phyloP scores from a whole-genome alignment of 345 rosid species.

The Gynandropsis gynandra region DNA sequence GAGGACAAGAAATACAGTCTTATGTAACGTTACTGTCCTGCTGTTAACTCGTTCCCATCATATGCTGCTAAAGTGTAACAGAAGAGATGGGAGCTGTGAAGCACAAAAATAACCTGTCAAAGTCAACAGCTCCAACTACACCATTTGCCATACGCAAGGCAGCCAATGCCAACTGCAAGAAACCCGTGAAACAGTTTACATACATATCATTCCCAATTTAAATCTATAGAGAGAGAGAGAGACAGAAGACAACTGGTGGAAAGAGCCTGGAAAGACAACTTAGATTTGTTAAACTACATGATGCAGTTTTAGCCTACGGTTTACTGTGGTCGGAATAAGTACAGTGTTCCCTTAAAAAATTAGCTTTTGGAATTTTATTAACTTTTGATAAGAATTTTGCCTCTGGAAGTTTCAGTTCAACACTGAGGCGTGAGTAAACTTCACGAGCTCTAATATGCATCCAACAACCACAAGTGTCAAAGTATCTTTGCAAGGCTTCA shows the following conservation, averaged over 20 bases:
- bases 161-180: conserved; percentile 77
- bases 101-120: conserved; percentile 49
- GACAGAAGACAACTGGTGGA: neutral
- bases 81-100: conserved; percentile 6
- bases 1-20: neutral
- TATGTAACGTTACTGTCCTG: conserved; percentile 1
- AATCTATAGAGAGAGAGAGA: too few species aligned
- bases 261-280: conserved; percentile 6
- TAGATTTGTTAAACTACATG: neutral
- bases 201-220: conserved; percentile 1
- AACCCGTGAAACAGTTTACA: neutral
- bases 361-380: too few species aligned
- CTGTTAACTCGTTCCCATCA: too few species aligned
- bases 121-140: conserved; percentile 49
- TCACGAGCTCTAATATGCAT: neutral
- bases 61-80: too few species aligned
- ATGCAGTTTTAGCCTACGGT: neutral
- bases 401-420: too few species aligned
- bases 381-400: too few species aligned
- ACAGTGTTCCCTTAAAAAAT: neutral
- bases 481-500: conserved; percentile 4
- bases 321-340: neutral
- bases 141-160: conserved; percentile 65
- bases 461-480: neutral
- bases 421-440: too few species aligned